Percentiles rank a stretch among this genome's conserved stretches.
phyloP scores from a whole-genome alignment of 2,329 filamentous ascomycete genomes.

The Xylaria polymorpha region DNA sequence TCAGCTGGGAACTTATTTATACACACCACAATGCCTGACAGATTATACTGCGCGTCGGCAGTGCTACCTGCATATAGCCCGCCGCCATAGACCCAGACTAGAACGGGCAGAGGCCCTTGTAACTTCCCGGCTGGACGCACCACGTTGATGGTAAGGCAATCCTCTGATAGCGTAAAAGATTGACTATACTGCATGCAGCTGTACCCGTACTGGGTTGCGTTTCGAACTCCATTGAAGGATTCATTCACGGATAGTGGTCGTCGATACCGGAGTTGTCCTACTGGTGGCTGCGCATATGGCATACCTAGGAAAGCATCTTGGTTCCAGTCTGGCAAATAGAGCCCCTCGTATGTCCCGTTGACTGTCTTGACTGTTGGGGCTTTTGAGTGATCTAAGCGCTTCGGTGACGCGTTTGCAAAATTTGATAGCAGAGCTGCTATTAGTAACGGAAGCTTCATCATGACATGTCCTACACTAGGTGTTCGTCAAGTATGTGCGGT shows the following conservation, averaged over 20 bases:
- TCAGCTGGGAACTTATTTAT: too few relatives aligned
- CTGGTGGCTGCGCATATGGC: constrained; percentile 55
- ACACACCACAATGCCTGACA: constrained; percentile 66
- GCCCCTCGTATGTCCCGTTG: constrained; percentile 53
- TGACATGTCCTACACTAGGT: not conserved
- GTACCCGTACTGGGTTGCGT: constrained; percentile 57
- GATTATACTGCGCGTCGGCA: constrained; percentile 69
- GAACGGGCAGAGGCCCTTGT: constrained; percentile 54
- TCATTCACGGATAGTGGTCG: constrained; percentile 54
- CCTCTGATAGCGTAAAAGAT: constrained; percentile 59
- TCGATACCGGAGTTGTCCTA: constrained; percentile 52
- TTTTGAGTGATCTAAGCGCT: not conserved
- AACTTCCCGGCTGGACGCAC: constrained; percentile 54
- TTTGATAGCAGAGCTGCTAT: constrained; percentile 11
- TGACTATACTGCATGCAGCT: constrained; percentile 61
- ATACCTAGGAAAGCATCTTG: constrained; percentile 57
- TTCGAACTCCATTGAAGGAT: constrained; percentile 54
- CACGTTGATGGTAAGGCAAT: constrained; percentile 60
- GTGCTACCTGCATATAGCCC: constrained; percentile 63
- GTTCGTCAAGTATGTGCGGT: not conserved
- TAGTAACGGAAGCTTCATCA: constrained; percentile 10
- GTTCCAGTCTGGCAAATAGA: constrained; percentile 50
- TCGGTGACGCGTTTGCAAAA: not conserved
- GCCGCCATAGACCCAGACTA: constrained; percentile 70
- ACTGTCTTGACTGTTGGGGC: constrained; percentile 42